phyloP scores from a whole-genome alignment of 1,139 yeast genomes.

The Yamadazyma triangularis region DNA sequence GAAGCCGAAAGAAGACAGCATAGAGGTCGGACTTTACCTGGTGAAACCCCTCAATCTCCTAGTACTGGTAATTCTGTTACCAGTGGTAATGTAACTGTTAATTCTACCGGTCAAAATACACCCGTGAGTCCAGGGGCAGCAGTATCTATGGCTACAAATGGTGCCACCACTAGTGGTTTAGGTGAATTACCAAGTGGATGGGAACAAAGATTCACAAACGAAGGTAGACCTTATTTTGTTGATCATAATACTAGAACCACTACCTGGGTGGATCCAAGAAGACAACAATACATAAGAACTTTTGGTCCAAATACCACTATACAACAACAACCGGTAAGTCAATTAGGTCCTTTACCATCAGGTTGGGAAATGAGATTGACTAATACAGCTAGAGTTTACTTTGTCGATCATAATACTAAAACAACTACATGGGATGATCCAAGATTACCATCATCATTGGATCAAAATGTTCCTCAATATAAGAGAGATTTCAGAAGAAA shows the following conservation, averaged over 20 bases:
- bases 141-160: conserved; percentile 77
- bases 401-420: conserved; percentile 97
- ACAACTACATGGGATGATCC: conserved; percentile 99
- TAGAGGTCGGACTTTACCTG: conserved; percentile 87
- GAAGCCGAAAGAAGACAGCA: conserved; percentile 90
- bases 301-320: conserved; percentile 87
- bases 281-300: conserved; percentile 96
- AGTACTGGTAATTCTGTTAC: conserved; percentile 22
- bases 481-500: conserved; percentile 98
- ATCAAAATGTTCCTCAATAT: conserved; percentile 98
- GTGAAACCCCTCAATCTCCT: conserved; percentile 48
- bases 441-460: conserved; percentile 92
- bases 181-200: conserved; percentile 98
- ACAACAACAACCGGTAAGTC: conserved; percentile 98
- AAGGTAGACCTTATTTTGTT: conserved; percentile 96
- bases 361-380: conserved; percentile 99
- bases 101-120: conserved; percentile 40
- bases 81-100: conserved; percentile 43
- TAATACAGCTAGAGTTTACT: conserved; percentile 95
- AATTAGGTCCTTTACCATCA: conserved; percentile 93
- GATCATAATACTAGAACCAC: conserved; percentile 98
- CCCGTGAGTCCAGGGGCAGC: conserved; percentile 68
- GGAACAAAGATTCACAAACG: conserved; percentile 98
- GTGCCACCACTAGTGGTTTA: conserved; percentile 91
- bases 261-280: conserved; percentile 99